Base-by-base conservation (phyloP, 2,329 filamentous ascomycete genomes). In the Rhynchosporium agropyri region DNA sequence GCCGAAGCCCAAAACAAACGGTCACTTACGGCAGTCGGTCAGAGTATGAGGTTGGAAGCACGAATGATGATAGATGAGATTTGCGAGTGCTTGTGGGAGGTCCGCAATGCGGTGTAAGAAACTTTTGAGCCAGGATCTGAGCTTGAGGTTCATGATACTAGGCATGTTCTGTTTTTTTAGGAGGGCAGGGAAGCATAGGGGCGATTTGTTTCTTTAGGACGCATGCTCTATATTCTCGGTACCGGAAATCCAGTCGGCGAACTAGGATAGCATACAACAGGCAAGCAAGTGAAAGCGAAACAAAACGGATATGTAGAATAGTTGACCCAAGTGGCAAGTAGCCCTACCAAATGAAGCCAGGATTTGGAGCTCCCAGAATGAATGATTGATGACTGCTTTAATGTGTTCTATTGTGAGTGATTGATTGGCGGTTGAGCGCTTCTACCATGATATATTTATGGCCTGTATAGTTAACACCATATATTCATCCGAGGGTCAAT, bases 1-100 rank as follows among this genome's bases (percentile, higher is more conserved):
- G 38, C 53, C 63, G 2, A 70, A 66, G 46, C 9, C 56, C 12
- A 70, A 66, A 42, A 36, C 62, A 10, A 68, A 69, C 54, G 63
- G 63, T 10, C 61, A 58, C 42, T 64, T 61, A 9, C 40, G 55
- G 38, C 56, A 60, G 28, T 64, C 55, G 55, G 45, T 61, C 48
- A 61, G 38, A 42, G 28, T 9, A 26, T 63, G 56, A 64, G 38
- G 10, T 10, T 43, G 56, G 36, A 26, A 49, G 36, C 12, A 29
- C 13, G 28, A 1, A 31, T 33, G 33, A 40, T 4, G 38, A 33
- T 10, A 26, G 20, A 10, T 5, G 13, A 40, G 31, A 13, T 7
- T 53, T 33, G 28, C n/a, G 42, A 38, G 49, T 38, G 31, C 12
- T 9, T 28, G 20, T 43, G 53, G 38, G 28, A 46, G 26, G 29